Evolutionary conservation across 345 rosid species (phyloP).

Genomic region (Moringa oleifera): DNA sequence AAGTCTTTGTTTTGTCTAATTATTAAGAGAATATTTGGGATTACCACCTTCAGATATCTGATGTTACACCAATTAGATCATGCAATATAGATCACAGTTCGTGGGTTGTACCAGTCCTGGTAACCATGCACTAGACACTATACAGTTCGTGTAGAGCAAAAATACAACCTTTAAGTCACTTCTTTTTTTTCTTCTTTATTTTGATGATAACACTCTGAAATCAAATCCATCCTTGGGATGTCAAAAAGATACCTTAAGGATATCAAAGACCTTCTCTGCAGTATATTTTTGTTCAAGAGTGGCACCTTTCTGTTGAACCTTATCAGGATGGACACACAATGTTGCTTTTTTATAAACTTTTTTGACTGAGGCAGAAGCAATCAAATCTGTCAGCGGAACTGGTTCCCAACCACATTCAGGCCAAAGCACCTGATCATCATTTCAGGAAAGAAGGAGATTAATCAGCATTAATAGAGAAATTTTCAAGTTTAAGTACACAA

Average conservation of each 20-base stretch:
- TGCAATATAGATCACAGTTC: no score
- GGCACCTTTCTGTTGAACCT: slow-evolving; percentile 98
- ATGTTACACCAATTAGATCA: no score
- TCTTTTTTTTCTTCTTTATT: no score
- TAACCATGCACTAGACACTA: no score
- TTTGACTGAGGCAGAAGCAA: slow-evolving; percentile 78
- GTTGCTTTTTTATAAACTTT: slow-evolving; percentile 86
- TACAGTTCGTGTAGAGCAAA: neutral
- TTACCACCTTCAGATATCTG: no score
- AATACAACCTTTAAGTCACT: neutral
- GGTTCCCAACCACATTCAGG: slow-evolving; percentile 86
- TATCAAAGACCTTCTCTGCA: slow-evolving; percentile 96
- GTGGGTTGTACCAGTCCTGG: no score
- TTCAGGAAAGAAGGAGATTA: slow-evolving; percentile 2
- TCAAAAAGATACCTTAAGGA: slow-evolving; percentile 61
- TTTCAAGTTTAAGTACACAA: neutral
- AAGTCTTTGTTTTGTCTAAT: no score
- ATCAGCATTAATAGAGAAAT: slow-evolving; percentile 3
- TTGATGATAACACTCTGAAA: no score
- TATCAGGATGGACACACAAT: slow-evolving; percentile 87
- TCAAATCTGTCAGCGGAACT: slow-evolving; percentile 77
- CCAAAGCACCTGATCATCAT: slow-evolving; percentile 79
- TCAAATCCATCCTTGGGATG: neutral
- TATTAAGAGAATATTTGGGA: no score
- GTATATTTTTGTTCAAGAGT: slow-evolving; percentile 75